A percentile compares a stretch with the other conserved stretches of the same genome.
phyloP scores from a whole-genome alignment of 305 asterid genomes.

The Nicotiana rustica region DNA sequence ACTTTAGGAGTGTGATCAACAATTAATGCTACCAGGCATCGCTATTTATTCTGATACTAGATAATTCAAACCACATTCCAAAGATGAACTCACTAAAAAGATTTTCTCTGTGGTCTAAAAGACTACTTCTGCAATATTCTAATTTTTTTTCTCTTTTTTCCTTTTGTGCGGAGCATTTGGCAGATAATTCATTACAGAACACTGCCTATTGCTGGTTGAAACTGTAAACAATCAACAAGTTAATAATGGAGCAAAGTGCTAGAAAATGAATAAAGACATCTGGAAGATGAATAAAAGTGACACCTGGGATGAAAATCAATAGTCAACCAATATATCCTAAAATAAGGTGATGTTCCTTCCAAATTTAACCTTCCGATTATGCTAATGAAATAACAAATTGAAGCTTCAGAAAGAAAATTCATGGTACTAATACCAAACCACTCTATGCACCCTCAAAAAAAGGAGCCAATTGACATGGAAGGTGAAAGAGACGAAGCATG shows the following conservation, averaged over 20 bases:
- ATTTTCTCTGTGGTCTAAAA: neutral
- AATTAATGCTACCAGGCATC: constrained; percentile 22
- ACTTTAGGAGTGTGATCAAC: neutral
- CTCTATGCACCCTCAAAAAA: neutral
- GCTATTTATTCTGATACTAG: neutral
- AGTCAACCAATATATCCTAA: neutral
- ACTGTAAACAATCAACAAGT: constrained; percentile 10
- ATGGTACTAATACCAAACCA: neutral
- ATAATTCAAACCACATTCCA: constrained; percentile 14
- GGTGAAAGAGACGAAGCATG: constrained; percentile 3
- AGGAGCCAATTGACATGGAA: neutral
- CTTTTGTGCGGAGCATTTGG: neutral
- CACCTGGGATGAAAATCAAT: neutral
- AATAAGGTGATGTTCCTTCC: neutral
- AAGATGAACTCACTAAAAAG: neutral
- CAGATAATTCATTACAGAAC: constrained; percentile 2
- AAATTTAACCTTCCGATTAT: too few relatives aligned
- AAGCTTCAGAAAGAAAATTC: too few relatives aligned
- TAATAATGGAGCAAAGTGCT: neutral
- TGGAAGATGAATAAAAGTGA: neutral
- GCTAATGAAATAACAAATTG: too few relatives aligned
- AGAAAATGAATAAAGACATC: neutral
- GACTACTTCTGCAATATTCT: neutral
- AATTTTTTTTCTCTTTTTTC: neutral
- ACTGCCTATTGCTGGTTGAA: neutral